Evolutionary conservation across 805 yeast species (phyloP).

Genomic region (Kodamaea hsintzibuensis): DNA sequence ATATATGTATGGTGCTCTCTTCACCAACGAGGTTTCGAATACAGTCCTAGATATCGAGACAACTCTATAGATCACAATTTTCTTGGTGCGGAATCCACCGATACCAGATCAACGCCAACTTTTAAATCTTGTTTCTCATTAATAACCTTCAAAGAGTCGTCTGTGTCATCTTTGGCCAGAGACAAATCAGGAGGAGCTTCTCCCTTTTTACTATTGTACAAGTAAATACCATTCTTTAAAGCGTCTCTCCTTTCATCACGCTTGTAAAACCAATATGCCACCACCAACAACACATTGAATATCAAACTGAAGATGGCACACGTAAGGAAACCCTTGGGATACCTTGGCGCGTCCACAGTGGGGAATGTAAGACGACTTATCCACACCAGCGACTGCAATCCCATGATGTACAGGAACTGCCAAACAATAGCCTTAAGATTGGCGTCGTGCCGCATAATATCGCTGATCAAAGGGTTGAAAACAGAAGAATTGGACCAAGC

Average conservation of each 20-base stretch:
- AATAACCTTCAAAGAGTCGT: neutral
- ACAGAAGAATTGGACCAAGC: slow-evolving; percentile 26
- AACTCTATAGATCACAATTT: neutral
- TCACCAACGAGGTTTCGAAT: no score
- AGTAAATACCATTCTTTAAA: slow-evolving; percentile 45
- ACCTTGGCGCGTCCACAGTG: slow-evolving; percentile 26
- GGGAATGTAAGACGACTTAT: slow-evolving; percentile 20
- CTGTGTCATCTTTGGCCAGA: neutral
- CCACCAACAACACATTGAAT: slow-evolving; percentile 20
- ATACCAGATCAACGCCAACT: neutral
- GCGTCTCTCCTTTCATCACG: slow-evolving; percentile 50
- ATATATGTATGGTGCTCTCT: no score
- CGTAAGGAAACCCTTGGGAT: slow-evolving; percentile 21
- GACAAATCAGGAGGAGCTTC: slow-evolving; percentile 3
- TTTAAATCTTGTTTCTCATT: neutral
- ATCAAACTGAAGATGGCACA: slow-evolving; percentile 42
- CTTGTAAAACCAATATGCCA: slow-evolving; percentile 45
- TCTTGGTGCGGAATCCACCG: neutral
- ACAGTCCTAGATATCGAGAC: no score
- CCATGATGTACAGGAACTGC: slow-evolving; percentile 21
- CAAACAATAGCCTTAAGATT: slow-evolving; percentile 22
- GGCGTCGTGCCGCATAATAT: slow-evolving; percentile 23
- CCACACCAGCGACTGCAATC: slow-evolving; percentile 24
- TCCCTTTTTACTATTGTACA: slow-evolving; percentile 9
- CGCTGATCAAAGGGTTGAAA: slow-evolving; percentile 25